phyloP scores from a whole-genome alignment of 2,329 filamentous ascomycete species.

The Xylaria hypoxylon region DNA sequence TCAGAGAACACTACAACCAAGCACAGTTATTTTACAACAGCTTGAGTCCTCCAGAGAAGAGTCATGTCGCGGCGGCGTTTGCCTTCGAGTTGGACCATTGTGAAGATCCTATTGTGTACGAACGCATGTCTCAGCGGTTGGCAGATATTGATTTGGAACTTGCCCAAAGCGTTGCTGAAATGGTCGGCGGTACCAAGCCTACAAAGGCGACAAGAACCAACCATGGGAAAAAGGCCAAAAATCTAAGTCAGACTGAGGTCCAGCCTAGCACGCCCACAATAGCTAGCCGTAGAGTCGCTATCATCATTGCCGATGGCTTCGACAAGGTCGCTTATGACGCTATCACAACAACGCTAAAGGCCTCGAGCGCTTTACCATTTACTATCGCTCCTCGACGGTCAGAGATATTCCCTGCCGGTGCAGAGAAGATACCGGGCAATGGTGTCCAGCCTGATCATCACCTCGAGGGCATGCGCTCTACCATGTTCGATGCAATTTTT shows the following conservation, averaged over 20 bases:
- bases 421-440: slow-evolving; percentile 62
- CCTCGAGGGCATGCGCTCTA: slow-evolving; percentile 81
- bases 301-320: slow-evolving; percentile 83
- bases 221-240: slow-evolving; percentile 74
- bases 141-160: slow-evolving; percentile 78
- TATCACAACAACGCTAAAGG: slow-evolving; percentile 71
- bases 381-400: slow-evolving; percentile 78
- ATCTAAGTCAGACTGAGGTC: slow-evolving; percentile 77
- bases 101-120: slow-evolving; percentile 81
- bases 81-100: slow-evolving; percentile 84
- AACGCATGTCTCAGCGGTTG: slow-evolving; percentile 74
- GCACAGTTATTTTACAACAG: slow-evolving; percentile 89
- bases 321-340: slow-evolving; percentile 73
- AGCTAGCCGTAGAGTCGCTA: slow-evolving; percentile 76
- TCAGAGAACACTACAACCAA: slow-evolving; percentile 81
- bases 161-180: slow-evolving; percentile 74
- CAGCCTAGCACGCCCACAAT: slow-evolving; percentile 73
- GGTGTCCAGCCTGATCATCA: slow-evolving; percentile 79
- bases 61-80: slow-evolving; percentile 70
- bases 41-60: slow-evolving; percentile 73
- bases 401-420: slow-evolving; percentile 71
- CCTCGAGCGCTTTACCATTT: slow-evolving; percentile 74
- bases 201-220: slow-evolving; percentile 66
- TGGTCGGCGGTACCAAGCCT: slow-evolving; percentile 74
- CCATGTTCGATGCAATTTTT: slow-evolving; percentile 84